Conservation (phyloP, 768 basidiomycete species). For the Russula sp. region DNA sequence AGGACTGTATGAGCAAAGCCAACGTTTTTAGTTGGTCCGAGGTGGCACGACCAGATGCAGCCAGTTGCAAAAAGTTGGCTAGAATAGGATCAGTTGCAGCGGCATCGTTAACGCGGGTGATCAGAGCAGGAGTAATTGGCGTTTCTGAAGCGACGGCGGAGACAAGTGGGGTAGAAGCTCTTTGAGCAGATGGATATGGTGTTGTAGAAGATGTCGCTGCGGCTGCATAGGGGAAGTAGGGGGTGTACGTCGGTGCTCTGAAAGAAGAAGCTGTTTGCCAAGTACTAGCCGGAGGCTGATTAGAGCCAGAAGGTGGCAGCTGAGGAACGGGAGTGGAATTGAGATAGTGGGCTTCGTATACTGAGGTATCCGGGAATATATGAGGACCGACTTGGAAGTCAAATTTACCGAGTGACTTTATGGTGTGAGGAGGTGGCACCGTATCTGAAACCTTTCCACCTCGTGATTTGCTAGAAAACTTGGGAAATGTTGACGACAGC, state of each 20-base stretch:
- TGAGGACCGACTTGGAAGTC: conserved; percentile 76
- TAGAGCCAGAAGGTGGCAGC: conserved; percentile 30
- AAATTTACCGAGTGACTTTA: conserved; percentile 63
- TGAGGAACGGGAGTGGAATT: conserved; percentile 34
- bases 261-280: conserved; percentile 24
- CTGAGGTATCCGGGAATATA: conserved; percentile 58
- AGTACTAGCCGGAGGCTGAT: conserved; percentile 32
- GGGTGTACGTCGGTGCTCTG: conserved; percentile 21
- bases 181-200: conserved; percentile 25
- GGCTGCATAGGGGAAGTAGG: conserved; percentile 9
- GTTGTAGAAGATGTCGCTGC: conserved; percentile 2
- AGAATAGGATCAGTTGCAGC: conserved; percentile 67
- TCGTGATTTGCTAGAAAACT: conserved; percentile 65
- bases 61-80: conserved; percentile 61
- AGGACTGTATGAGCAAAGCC: conserved; percentile 67
- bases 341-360: conserved; percentile 74
- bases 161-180: conserved; percentile 42
- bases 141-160: conserved; percentile 47
- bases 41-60: conserved; percentile 58
- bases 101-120: conserved; percentile 63
- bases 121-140: conserved; percentile 54
- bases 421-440: conserved; percentile 61
- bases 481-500: conserved; percentile 62
- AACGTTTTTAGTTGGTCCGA: conserved; percentile 65
- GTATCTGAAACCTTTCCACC: conserved; percentile 54